Conservation (phyloP, 805 yeast genomes). For the Grigorovia yakushimaensis region DNA sequence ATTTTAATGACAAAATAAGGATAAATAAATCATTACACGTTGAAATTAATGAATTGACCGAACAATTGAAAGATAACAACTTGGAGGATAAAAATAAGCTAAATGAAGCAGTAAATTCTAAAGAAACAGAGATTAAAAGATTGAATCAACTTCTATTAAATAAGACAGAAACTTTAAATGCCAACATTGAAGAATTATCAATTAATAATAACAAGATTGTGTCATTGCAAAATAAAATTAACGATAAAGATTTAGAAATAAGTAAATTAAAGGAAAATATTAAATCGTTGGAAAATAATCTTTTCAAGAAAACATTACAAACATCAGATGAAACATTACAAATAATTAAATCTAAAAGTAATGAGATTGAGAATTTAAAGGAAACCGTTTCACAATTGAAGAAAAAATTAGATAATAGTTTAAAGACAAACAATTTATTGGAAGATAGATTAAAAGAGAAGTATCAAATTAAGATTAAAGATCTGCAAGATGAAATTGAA, state of each 20-base stretch:
- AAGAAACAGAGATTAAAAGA: background rate
- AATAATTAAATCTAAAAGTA: conserved; percentile 12
- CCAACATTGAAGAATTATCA: background rate
- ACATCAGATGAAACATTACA: conserved; percentile 13
- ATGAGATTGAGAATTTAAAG: conserved; percentile 10
- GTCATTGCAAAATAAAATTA: background rate
- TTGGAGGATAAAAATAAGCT: background rate
- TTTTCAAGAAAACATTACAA: conserved; percentile 14
- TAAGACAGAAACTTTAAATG: background rate
- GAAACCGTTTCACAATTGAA: conserved; percentile 1
- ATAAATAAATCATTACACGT: conserved; percentile 1
- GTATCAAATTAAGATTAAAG: conserved; percentile 6
- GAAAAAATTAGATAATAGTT: conserved; percentile 3
- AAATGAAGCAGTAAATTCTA: conserved; percentile 1
- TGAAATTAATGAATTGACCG: conserved; percentile 1
- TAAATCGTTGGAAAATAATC: conserved; percentile 11
- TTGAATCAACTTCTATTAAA: background rate
- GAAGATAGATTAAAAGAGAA: conserved; percentile 3
- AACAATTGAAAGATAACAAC: background rate
- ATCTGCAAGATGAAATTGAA: conserved; percentile 9
- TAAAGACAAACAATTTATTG: conserved; percentile 1
- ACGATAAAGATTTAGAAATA: background rate
- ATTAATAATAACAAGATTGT: background rate
- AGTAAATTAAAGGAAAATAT: conserved; percentile 1
- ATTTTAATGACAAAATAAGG: background rate